These are phyloP conservation scores for Gracilariopsis chorda DNA, from an alignment of 23 red algal genomes.

Conservation along the genomic window DNA sequence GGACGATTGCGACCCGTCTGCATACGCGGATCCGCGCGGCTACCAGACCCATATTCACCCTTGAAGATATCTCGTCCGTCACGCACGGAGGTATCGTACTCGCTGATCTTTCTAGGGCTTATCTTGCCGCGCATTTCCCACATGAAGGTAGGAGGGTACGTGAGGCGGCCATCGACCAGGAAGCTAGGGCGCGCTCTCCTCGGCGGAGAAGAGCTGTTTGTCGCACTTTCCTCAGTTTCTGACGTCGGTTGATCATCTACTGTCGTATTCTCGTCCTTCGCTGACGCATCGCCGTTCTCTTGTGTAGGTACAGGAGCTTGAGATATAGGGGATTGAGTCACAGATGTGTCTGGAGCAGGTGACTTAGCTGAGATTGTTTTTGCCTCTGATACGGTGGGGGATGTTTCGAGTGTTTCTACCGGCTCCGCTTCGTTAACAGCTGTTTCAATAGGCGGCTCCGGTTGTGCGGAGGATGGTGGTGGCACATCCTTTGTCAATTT, in stretches of 20 bases:
- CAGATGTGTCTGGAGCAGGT: not conserved
- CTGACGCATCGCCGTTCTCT: not conserved
- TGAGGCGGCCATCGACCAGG: not conserved
- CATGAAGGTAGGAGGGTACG: conserved; percentile 45
- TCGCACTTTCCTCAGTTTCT: not conserved
- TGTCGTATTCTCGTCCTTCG: not conserved
- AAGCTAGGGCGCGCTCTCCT: not conserved
- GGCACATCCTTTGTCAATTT: not conserved
- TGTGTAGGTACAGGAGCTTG: no score
- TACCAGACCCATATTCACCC: not conserved
- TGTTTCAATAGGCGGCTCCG: not conserved
- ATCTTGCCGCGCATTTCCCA: not conserved
- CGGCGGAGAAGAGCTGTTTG: not conserved
- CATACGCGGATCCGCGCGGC: not conserved
- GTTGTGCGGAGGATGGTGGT: not conserved
- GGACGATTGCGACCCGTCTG: not conserved
- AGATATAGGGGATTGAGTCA: not conserved
- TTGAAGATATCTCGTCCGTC: conserved; percentile 31
- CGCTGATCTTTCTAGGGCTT: not conserved
- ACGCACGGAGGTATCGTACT: not conserved
- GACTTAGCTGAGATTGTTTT: not conserved
- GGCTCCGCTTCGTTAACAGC: not conserved
- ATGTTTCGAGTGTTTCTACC: not conserved
- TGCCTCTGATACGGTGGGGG: not conserved
- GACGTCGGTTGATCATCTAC: not conserved